Conservation (phyloP, 495 filamentous ascomycete species). For the Tuber melanosporum region DNA sequence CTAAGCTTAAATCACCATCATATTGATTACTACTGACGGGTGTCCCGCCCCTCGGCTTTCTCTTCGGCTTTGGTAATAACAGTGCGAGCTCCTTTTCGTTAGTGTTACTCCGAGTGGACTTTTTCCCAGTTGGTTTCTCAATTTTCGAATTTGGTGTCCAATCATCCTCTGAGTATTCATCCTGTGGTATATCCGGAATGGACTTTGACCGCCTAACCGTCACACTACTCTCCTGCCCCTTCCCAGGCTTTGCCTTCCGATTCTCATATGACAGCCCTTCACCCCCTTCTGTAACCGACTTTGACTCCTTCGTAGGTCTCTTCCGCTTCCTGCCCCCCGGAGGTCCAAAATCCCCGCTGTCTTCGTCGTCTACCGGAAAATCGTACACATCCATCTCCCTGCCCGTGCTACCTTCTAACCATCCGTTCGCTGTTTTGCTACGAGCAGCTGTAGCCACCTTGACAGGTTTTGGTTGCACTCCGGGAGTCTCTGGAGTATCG, state of each 20-base stretch:
- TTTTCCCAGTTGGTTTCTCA: conserved; percentile 13
- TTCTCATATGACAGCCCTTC: conserved; percentile 9
- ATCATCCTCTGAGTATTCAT: conserved; percentile 23
- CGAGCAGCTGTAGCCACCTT: conserved; percentile 10
- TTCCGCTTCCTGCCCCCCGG: conserved; percentile 29
- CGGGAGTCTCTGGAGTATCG: conserved; percentile 7
- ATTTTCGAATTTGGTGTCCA: conserved; percentile 15
- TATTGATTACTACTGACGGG: conserved; percentile 11
- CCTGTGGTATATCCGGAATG: conserved; percentile 20
- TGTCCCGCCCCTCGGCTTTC: conserved; percentile 12
- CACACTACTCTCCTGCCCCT: conserved; percentile 15
- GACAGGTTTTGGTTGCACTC: background rate
- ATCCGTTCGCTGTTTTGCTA: conserved; percentile 18
- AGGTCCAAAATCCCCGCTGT: conserved; percentile 7
- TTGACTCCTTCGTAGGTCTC: conserved; percentile 10
- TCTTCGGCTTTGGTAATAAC: conserved; percentile 33
- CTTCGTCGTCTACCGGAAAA: conserved; percentile 13
- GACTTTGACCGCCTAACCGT: conserved; percentile 10
- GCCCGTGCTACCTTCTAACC: conserved; percentile 7
- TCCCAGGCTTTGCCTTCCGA: background rate
- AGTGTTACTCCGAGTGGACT: conserved; percentile 32
- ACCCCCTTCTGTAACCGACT: background rate
- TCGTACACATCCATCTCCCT: conserved; percentile 22
- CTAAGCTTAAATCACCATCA: conserved; percentile 17
- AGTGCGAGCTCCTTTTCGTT: conserved; percentile 22